A percentile compares a stretch with the other conserved stretches of the same genome.
Evolutionary conservation across 2,329 filamentous ascomycete species (phyloP).

Genomic region (Cladosporium colombiae): DNA sequence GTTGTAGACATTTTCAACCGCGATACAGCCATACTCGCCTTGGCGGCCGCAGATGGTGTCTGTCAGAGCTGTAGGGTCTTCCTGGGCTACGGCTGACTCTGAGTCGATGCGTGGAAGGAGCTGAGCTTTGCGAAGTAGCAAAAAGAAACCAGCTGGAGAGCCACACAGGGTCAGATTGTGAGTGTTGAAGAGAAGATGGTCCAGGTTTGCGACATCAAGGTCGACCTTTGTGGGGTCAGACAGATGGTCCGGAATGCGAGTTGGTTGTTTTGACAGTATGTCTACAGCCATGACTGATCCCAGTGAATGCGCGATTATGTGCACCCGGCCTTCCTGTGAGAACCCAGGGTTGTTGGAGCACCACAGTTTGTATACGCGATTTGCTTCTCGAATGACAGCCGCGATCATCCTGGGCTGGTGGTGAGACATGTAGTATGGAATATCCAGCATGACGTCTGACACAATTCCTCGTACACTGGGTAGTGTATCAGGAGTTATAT

Average conservation of each 20-base stretch:
- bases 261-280: conserved; percentile 86
- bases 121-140: conserved; percentile 73
- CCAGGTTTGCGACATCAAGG: conserved; percentile 36
- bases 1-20: conserved; percentile 96
- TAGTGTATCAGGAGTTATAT: conserved; percentile 89
- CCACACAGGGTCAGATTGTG: conserved; percentile 86
- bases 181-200: conserved; percentile 84
- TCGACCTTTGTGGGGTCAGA: conserved; percentile 35
- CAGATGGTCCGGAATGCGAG: conserved; percentile 55
- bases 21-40: conserved; percentile 83
- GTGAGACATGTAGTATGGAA: conserved; percentile 95
- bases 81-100: conserved; percentile 72
- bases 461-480: conserved; percentile 90
- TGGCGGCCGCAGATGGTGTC: conserved; percentile 70
- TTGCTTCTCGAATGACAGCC: conserved; percentile 85
- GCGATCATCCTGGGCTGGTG: conserved; percentile 94
- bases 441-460: conserved; percentile 96
- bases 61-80: conserved; percentile 53
- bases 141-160: conserved; percentile 88
- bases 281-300: conserved; percentile 95
- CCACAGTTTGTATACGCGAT: conserved; percentile 94
- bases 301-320: conserved; percentile 89
- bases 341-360: conserved; percentile 92
- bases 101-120: conserved; percentile 76
- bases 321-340: conserved; percentile 72